Base-by-base conservation (phyloP, 2,329 filamentous ascomycete genomes). In the Pseudogymnoascus sp. region DNA sequence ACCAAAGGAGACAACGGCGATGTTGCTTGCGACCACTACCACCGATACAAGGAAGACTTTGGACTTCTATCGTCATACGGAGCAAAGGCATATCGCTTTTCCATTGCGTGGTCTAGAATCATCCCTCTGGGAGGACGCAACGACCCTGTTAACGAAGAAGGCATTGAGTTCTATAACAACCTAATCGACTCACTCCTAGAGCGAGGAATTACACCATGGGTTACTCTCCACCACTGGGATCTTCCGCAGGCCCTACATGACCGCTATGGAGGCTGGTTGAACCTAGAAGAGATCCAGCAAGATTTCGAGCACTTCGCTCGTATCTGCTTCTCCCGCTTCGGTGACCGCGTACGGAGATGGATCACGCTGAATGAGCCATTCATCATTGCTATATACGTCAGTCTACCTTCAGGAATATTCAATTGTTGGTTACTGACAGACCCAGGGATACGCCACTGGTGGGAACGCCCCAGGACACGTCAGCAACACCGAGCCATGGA, bases 21-120 rank as follows among this genome's bases (percentile, higher is more conserved):
- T 65, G 72, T 84, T 31, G 75, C 77, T 0, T 76, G 79, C 63
- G 77, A 80, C 62, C 77, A 80, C 61, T 82, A 82, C 65, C 81
- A 78, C 61, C 70, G 78, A 11, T 82, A 81, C 68, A 80, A 80
- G 61, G 76, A 80, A 69, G 79, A 81, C 61, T 75, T 78, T 46
- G 69, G 73, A 36, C 70, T 76, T 2, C 49, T 78, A 42, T 74
- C 76, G 0, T 71, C 75, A 0, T 75, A 76, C 65, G 76, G 75
- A 0, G 73, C 75, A 14, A 71, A 74, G 23, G 72, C 75, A 63
- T 77, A 77, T 64, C 74, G 72, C 6, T 81, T 82, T 69, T 77
- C 75, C 2, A 77, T 82, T 46, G 73, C 79, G 0, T 82, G 79
- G 80, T 72, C 76, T 1, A 75, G 80, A 0, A 78, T 82, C 60